Conservation (phyloP, 306 rosid genomes). For the Fagus crenata region DNA sequence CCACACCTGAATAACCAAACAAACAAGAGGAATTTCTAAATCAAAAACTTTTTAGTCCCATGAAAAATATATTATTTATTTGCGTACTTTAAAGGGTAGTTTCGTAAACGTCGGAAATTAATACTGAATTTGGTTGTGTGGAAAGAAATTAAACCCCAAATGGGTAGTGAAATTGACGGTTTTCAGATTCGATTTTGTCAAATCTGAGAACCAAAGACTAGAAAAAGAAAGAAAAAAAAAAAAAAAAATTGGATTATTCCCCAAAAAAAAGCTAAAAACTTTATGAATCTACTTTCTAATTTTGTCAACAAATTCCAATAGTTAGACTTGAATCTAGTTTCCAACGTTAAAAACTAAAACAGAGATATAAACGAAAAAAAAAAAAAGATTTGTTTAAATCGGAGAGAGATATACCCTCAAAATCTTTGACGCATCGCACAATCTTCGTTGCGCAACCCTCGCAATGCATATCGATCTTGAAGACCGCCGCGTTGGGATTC, state of each 20-base stretch:
- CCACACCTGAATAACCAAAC: conserved; percentile 43
- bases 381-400: background rate
- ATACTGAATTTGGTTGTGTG: no score
- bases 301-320: background rate
- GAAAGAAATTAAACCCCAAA: no score
- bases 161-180: no score
- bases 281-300: background rate
- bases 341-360: background rate
- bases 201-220: no score
- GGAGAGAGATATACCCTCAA: conserved; percentile 38
- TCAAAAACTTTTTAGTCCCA: no score
- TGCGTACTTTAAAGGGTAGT: no score
- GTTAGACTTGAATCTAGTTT: background rate
- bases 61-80: no score
- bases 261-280: background rate
- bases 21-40: background rate
- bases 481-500: conserved; percentile 34
- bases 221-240: background rate
- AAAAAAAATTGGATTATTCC: background rate
- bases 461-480: conserved; percentile 68
- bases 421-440: conserved; percentile 28
- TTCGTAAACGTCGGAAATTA: no score
- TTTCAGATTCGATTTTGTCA: no score
- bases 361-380: background rate
- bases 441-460: conserved; percentile 70